Conservation (phyloP, 345 rosid species). For the Heritiera fomes region DNA sequence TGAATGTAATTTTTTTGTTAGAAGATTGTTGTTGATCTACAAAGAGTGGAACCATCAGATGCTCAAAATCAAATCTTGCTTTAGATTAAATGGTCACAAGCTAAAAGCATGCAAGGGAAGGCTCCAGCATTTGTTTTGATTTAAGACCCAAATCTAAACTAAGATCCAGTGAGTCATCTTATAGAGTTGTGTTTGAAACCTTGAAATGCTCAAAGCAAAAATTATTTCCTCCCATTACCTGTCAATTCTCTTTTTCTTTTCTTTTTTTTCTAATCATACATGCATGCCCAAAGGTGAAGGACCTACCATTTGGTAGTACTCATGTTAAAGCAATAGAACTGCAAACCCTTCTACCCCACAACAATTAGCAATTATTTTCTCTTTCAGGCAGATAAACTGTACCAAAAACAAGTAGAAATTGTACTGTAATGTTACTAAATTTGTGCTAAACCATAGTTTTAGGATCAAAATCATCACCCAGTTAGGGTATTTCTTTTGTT, state of each 20-base stretch:
- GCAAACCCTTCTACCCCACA: not conserved
- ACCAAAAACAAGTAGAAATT: conserved; percentile 3
- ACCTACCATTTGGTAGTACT: conserved; percentile 16
- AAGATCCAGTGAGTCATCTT: not conserved
- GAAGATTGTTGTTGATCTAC: not conserved
- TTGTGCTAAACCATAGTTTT: not conserved
- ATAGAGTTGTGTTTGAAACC: not conserved
- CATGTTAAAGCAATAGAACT: conserved; percentile 12
- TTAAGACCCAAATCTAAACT: not conserved
- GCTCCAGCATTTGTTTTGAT: conserved; percentile 1
- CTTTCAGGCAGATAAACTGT: not conserved
- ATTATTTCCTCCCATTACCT: not conserved
- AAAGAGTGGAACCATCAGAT: not conserved
- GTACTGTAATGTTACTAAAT: not conserved
- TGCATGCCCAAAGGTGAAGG: conserved; percentile 6
- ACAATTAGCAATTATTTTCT: not conserved
- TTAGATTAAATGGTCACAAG: conserved; percentile 1
- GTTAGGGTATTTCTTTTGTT: not conserved
- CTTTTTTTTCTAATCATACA: not conserved
- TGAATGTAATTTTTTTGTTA: not conserved
- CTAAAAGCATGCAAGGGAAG: conserved; percentile 3
- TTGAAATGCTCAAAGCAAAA: conserved; percentile 14
- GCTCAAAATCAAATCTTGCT: not conserved
- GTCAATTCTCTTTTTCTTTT: not conserved
- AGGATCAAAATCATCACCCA: not conserved